phyloP scores from a whole-genome alignment of 1,284 basidiomycete species.

The Grifola frondosa region DNA sequence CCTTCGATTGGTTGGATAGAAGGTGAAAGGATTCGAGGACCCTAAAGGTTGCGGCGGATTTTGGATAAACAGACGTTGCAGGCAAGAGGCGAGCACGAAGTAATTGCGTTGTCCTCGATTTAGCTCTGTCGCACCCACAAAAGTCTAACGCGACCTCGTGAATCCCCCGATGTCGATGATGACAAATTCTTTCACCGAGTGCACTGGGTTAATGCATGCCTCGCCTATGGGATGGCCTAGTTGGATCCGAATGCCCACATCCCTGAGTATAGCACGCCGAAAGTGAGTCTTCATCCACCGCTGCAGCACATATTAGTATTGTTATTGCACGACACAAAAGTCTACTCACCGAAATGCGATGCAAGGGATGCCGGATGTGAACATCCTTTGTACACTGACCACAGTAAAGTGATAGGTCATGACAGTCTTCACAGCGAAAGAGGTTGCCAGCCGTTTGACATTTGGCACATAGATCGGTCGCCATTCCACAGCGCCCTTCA shows the following conservation, averaged over 20 bases:
- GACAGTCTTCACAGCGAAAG: slow-evolving; percentile 14
- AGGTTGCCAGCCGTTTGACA: neutral
- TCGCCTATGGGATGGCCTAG: slow-evolving; percentile 19
- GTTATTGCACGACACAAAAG: too few species aligned
- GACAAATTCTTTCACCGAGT: slow-evolving; percentile 20
- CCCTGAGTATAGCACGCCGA: slow-evolving; percentile 10
- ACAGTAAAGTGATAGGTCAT: slow-evolving; percentile 6
- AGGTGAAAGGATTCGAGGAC: slow-evolving; percentile 31
- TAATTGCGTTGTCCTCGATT: slow-evolving; percentile 18
- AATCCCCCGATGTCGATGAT: slow-evolving; percentile 34
- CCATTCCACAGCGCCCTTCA: slow-evolving; percentile 7
- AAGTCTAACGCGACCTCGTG: slow-evolving; percentile 32
- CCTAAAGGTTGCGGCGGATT: slow-evolving; percentile 28
- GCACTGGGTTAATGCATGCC: slow-evolving; percentile 16
- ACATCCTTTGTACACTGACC: neutral
- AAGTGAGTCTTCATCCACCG: neutral
- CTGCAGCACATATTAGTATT: too few species aligned
- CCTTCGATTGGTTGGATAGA: slow-evolving; percentile 21
- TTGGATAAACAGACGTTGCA: slow-evolving; percentile 24
- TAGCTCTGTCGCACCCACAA: slow-evolving; percentile 28
- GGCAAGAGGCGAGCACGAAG: slow-evolving; percentile 29
- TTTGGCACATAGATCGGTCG: neutral
- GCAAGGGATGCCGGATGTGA: slow-evolving; percentile 8
- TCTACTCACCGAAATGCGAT: slow-evolving; percentile 14
- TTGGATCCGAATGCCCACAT: slow-evolving; percentile 24